Conservation (phyloP, 2,329 filamentous ascomycete genomes). For the Penicillium sp. region DNA sequence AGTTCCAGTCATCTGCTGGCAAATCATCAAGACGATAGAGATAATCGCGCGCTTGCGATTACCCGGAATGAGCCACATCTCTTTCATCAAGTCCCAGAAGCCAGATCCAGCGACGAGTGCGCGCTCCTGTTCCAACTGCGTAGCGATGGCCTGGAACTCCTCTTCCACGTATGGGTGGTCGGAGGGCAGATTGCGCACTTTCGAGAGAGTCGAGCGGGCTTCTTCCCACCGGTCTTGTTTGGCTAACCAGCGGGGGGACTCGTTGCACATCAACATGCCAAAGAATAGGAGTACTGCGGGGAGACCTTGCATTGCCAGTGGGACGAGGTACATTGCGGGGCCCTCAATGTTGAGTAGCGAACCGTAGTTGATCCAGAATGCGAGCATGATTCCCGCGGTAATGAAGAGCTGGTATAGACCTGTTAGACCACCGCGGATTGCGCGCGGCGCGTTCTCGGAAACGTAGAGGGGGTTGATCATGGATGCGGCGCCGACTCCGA, state of each 20-base stretch:
- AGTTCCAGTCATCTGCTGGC: slow-evolving; percentile 54
- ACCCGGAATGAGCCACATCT: slow-evolving; percentile 60
- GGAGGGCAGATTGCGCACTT: slow-evolving; percentile 55
- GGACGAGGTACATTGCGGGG: slow-evolving; percentile 57
- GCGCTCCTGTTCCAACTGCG: slow-evolving; percentile 62
- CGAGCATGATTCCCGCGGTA: slow-evolving; percentile 45
- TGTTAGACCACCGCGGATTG: slow-evolving; percentile 58
- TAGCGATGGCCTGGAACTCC: slow-evolving; percentile 61
- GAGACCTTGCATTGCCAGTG: slow-evolving; percentile 63
- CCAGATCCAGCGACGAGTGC: slow-evolving; percentile 53
- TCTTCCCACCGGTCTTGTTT: slow-evolving; percentile 67
- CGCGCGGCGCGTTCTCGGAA: slow-evolving; percentile 58
- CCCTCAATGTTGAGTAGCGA: slow-evolving; percentile 49
- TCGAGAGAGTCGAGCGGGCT: slow-evolving; percentile 55
- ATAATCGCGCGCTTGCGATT: slow-evolving; percentile 56
- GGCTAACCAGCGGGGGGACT: slow-evolving; percentile 67
- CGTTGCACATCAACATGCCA: slow-evolving; percentile 63
- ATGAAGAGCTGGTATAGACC: slow-evolving; percentile 62
- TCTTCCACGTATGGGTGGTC: slow-evolving; percentile 56
- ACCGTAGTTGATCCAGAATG: slow-evolving; percentile 57
- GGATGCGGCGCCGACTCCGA: slow-evolving; percentile 51
- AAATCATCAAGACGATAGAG: slow-evolving; percentile 54
- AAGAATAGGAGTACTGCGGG: slow-evolving; percentile 60
- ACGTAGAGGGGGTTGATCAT: slow-evolving; percentile 62
- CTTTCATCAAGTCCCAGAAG: slow-evolving; percentile 59